Evolutionary conservation across 2,329 filamentous ascomycete species (phyloP), one percentile per base, ranked within the genome.

Genomic region (Fusarium sacchari): DNA sequence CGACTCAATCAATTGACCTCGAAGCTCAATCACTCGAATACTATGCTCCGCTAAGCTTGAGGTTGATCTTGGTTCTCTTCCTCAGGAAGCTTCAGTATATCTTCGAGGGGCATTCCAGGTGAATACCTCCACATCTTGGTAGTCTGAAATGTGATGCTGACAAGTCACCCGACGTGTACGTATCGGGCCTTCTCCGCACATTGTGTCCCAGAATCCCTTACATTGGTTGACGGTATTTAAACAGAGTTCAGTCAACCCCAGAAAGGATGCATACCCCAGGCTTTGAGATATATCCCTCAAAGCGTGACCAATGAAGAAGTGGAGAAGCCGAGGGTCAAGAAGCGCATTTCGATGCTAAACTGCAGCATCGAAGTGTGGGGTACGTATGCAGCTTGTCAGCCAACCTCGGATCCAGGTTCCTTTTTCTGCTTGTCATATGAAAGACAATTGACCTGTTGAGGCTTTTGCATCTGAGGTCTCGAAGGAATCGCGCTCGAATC

Each of bases 11-110:
- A 20, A 24, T 24, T 14, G 4, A 15, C 9, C 20, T 8, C 2
- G 3, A 34, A 26, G 12, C 17, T 6, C 5, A 8, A 4, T 0
- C 0, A 52, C 4, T 24, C 6, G 0, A 24, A 6, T 34, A 6
- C 2, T 20, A 4, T 20, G 15, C 2, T 36, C 9, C 10, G 0
- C 4, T 8, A 2, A 34, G 4, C 4, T 6, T 14, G 12, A 4
- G 9, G 12, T 6, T 3, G 1, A 15, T 24, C 17, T 26, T 34
- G 10, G 11, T 15, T 34, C 30, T 20, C 10, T 8, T 14, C 3
- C 9, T 10, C 12, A 18, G 11, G 8, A 20, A 13, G 1, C 7
- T 13, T 24, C 11, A 34, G 30, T 13, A 24, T 14, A 1, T 11
- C 8, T 50, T 1, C 11, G 12, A 32, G 30, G 30, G 14, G 9